Conservation (phyloP, 2,329 filamentous ascomycete genomes). For the Orbilia blumenaviensis region DNA sequence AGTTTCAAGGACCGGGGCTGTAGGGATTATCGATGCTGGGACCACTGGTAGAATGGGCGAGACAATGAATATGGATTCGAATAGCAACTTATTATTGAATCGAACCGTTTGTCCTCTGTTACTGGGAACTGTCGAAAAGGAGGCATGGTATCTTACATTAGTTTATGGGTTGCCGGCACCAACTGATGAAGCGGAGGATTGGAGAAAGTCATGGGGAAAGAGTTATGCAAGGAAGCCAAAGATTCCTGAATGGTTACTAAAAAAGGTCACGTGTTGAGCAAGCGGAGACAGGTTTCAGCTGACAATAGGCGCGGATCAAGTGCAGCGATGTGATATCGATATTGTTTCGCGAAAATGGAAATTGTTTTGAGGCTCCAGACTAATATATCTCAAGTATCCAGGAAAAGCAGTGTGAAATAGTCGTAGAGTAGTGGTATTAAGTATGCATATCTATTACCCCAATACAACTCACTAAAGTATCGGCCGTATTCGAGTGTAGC, state of each 20-base stretch:
- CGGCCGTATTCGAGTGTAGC: too few species aligned
- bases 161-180: slow-evolving; percentile 79
- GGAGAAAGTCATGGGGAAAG: slow-evolving; percentile 17
- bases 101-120: slow-evolving; percentile 77
- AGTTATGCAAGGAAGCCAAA: slow-evolving; percentile 5
- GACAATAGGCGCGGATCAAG: too few species aligned
- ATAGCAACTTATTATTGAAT: slow-evolving; percentile 78
- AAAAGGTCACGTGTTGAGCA: background rate
- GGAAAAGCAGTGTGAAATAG: too few species aligned
- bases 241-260: slow-evolving; percentile 9
- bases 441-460: too few species aligned
- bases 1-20: slow-evolving; percentile 65
- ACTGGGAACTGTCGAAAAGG: slow-evolving; percentile 69
- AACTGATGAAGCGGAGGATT: slow-evolving; percentile 55
- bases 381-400: too few species aligned
- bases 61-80: slow-evolving; percentile 78
- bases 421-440: too few species aligned
- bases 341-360: too few species aligned
- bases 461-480: too few species aligned
- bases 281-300: too few species aligned
- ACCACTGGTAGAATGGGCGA: slow-evolving; percentile 66
- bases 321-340: too few species aligned
- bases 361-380: too few species aligned
- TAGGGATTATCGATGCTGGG: slow-evolving; percentile 64
- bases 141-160: slow-evolving; percentile 74